Base-by-base conservation (phyloP, 2,329 filamentous ascomycete genomes). In the Trichoderma simmonsii region DNA sequence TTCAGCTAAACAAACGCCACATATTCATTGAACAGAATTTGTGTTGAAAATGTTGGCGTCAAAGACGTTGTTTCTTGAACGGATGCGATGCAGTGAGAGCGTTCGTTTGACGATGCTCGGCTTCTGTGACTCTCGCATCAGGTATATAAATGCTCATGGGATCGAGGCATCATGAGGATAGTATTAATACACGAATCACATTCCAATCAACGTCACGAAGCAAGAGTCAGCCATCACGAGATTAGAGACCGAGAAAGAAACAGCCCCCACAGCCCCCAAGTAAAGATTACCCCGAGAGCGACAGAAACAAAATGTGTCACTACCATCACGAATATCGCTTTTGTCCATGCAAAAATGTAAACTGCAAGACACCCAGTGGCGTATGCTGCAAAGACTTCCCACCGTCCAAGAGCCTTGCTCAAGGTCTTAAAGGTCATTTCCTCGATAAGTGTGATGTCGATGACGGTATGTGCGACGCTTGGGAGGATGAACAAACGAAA, bases 381-480 rank as follows among this genome's bases (percentile, higher is more conserved):
- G 18, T 57, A n/a, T 64, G 59, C 57, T 51, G 28, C 54, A n/a
- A 24, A 26, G 3, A 32, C 15, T 7, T 34, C 30, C 36, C 39
- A 30, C 70, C 63, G 15, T 48, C 57, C 12, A 34, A 26, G 36
- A 8, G 24, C 3, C 61, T 66, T 39, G 18, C n/a, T 34, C 32
- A 34, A 12, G 11, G 32, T 12, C n/a, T n/a, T n/a, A n/a, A n/a
- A n/a, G 70, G 70, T 18, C 70, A 71, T 51, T 72, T 56, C 65
- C 5, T 28, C 3, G 32, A 32, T 7, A 56, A 30, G 3, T 56
- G 57, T 21, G 18, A 11, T 1, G 32, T 15, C 8, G 60, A 71
- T 9, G 15, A 59, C 18, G 6, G 39, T 15, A 12, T 21, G 6
- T 70, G 67, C 57, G 8, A 36, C n/a, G 48, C 32, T 3, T 63